phyloP scores from a whole-genome alignment of 2,329 filamentous ascomycete species.

The Sclerotinia trifoliorum region DNA sequence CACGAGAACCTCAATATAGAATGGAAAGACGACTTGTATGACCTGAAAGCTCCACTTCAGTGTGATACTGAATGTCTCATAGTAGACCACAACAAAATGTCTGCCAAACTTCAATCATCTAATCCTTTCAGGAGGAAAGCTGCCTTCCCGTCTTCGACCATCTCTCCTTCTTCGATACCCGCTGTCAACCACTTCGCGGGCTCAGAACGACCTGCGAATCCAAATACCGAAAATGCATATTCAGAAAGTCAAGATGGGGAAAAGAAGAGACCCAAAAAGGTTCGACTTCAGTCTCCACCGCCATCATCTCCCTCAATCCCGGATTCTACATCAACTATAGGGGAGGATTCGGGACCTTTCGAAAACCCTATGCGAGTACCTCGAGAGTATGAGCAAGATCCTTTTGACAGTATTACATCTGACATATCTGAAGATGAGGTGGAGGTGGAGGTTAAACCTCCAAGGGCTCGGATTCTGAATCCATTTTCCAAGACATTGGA shows the following conservation, averaged over 20 bases:
- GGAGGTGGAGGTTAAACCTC: conserved; percentile 22
- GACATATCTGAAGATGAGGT: conserved; percentile 36
- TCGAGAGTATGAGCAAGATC: conserved; percentile 36
- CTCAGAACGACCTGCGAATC: conserved; percentile 19
- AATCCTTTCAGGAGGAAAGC: conserved; percentile 41
- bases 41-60: conserved; percentile 18
- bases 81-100: conserved; percentile 30
- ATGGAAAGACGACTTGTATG: conserved; percentile 20
- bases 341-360: conserved; percentile 29
- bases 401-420: conserved; percentile 39
- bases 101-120: conserved; percentile 37
- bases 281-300: conserved; percentile 64
- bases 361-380: conserved; percentile 37
- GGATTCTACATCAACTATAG: conserved; percentile 47
- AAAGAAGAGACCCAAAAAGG: conserved; percentile 53
- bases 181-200: conserved; percentile 25
- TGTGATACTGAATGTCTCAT: conserved; percentile 26
- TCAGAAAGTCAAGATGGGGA: conserved; percentile 23
- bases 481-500: conserved; percentile 57
- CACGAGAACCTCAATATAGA: conserved; percentile 5
- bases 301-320: conserved; percentile 51
- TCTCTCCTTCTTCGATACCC: conserved; percentile 25
- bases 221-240: conserved; percentile 24
- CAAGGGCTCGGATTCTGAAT: conserved; percentile 45
- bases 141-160: conserved; percentile 20